phyloP scores from a whole-genome alignment of 2,329 filamentous ascomycete genomes.

The Penicillium sp. region DNA sequence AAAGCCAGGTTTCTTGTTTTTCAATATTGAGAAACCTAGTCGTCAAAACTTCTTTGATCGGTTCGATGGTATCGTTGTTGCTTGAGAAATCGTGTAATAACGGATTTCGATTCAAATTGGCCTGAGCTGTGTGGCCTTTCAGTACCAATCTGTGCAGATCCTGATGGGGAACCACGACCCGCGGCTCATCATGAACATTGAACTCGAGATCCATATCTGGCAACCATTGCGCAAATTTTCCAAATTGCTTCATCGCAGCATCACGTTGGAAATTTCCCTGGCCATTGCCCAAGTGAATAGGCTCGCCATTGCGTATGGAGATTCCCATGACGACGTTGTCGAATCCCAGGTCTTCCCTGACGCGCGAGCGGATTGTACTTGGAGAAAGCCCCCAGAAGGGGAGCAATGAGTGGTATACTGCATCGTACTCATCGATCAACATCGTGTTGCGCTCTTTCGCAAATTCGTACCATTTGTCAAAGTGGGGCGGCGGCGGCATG shows the following conservation, averaged over 20 bases:
- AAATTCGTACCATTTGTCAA: slow-evolving; percentile 16
- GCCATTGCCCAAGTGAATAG: slow-evolving; percentile 54
- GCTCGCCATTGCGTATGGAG: slow-evolving; percentile 6
- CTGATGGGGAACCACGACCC: slow-evolving; percentile 75
- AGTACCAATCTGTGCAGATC: slow-evolving; percentile 67
- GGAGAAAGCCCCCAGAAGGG: slow-evolving; percentile 16
- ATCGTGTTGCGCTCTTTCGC: slow-evolving; percentile 6
- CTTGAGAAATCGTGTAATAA: neutral
- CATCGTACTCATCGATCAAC: slow-evolving; percentile 18
- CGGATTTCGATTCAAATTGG: neutral
- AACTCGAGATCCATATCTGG: slow-evolving; percentile 88
- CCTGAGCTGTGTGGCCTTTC: slow-evolving; percentile 22
- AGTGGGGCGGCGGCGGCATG: slow-evolving; percentile 15
- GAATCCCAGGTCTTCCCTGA: slow-evolving; percentile 9
- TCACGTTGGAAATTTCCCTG: slow-evolving; percentile 7
- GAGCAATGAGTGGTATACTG: slow-evolving; percentile 10
- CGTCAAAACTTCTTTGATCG: neutral
- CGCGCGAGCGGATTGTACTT: slow-evolving; percentile 5
- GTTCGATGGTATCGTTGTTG: neutral
- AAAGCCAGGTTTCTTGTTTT: slow-evolving; percentile 17
- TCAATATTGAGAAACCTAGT: slow-evolving; percentile 12
- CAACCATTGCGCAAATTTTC: slow-evolving; percentile 68
- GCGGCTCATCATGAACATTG: slow-evolving; percentile 83
- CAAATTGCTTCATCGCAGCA: slow-evolving; percentile 73
- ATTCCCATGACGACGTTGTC: slow-evolving; percentile 11